phyloP scores from a whole-genome alignment of 805 yeast species.

The Candida endomychidarum region DNA sequence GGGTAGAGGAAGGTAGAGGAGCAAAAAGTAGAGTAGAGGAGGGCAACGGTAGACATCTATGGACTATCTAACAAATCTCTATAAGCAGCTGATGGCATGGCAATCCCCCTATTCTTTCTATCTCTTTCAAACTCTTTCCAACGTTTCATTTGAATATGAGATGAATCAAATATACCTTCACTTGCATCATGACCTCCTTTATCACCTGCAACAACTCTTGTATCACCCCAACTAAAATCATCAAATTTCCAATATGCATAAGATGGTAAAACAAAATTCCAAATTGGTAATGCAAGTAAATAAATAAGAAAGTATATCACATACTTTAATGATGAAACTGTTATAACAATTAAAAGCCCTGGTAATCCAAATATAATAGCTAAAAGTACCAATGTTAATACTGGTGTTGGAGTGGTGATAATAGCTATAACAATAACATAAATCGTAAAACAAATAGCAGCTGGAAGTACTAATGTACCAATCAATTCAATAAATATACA shows the following conservation, averaged over 20 bases:
- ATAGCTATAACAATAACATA: conserved; percentile 75
- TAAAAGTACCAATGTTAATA: conserved; percentile 71
- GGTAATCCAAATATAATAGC: conserved; percentile 84
- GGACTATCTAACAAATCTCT: conserved; percentile 17
- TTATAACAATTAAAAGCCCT: conserved; percentile 74
- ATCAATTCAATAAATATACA: conserved; percentile 79
- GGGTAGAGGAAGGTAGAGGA: no score
- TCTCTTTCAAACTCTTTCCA: conserved; percentile 94
- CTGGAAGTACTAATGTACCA: conserved; percentile 87
- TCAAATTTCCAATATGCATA: conserved; percentile 95
- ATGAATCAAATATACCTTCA: conserved; percentile 89
- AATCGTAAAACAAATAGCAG: conserved; percentile 79
- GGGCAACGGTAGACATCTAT: no score
- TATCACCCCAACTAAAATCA: conserved; percentile 96
- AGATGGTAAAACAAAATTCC: conserved; percentile 86
- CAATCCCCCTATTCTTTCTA: conserved; percentile 35
- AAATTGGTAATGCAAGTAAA: conserved; percentile 79
- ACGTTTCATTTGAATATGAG: conserved; percentile 83
- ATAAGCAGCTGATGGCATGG: conserved; percentile 39
- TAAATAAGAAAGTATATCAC: conserved; percentile 78
- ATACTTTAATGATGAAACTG: conserved; percentile 73
- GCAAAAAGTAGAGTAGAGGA: no score
- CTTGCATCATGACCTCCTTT: conserved; percentile 64
- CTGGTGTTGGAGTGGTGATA: conserved; percentile 72
- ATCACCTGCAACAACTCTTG: conserved; percentile 72